These are phyloP conservation scores for Huntiella bhutanensis DNA, from an alignment of 2,329 filamentous ascomycete species.

Conservation along the genomic window DNA sequence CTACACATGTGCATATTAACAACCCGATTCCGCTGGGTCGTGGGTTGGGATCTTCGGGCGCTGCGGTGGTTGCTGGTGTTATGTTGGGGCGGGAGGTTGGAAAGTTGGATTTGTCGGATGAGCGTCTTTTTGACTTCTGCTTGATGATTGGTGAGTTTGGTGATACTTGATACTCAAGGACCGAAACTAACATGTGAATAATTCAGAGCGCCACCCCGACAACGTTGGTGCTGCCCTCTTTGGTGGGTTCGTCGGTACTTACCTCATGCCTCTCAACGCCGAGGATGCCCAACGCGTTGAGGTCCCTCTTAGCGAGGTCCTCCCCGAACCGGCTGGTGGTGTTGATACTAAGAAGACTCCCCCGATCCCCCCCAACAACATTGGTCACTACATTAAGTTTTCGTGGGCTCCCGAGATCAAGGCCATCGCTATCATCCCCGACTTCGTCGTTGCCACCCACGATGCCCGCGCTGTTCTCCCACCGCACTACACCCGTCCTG, in stretches of 20 bases:
- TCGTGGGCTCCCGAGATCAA: constrained; percentile 90
- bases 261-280: constrained; percentile 77
- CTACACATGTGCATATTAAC: constrained; percentile 84
- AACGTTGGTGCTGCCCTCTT: constrained; percentile 91
- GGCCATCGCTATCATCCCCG: constrained; percentile 85
- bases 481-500: constrained; percentile 55
- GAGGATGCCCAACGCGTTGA: constrained; percentile 81
- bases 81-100: constrained; percentile 80
- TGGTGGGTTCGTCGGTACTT: constrained; percentile 91
- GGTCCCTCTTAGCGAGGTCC: constrained; percentile 83
- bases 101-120: constrained; percentile 53
- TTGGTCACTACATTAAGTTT: constrained; percentile 93
- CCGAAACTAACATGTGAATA: not conserved
- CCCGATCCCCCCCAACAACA: constrained; percentile 74
- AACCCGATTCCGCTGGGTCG: constrained; percentile 89
- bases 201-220: constrained; percentile 63
- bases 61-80: constrained; percentile 90
- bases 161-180: not conserved
- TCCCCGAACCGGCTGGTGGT: constrained; percentile 77
- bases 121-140: constrained; percentile 82
- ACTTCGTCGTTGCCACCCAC: constrained; percentile 91
- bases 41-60: constrained; percentile 85
- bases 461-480: constrained; percentile 76
- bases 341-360: constrained; percentile 74
- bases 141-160: constrained; percentile 68